Percentiles rank a stretch among this genome's conserved stretches.
Evolutionary conservation across 768 basidiomycete genomes (phyloP).

Genomic region (Tylopilus balloui): DNA sequence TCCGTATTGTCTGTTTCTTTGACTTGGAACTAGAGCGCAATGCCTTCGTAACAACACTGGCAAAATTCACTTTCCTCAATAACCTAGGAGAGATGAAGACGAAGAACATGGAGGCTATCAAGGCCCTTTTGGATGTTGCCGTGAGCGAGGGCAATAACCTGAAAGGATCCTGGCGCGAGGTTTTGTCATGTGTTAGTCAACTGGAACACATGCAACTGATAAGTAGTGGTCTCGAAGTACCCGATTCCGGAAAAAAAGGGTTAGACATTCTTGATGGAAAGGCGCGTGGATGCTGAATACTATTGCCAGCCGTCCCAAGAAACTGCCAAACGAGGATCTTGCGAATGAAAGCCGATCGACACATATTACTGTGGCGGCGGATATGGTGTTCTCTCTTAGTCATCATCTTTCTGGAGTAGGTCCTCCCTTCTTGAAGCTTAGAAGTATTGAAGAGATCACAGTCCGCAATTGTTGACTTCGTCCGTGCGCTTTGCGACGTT

Average conservation of each 20-base stretch:
- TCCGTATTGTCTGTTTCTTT: slow-evolving; percentile 94
- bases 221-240: slow-evolving; percentile 81
- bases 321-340: slow-evolving; percentile 83
- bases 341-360: slow-evolving; percentile 96
- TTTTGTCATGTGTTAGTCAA: slow-evolving; percentile 95
- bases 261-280: slow-evolving; percentile 35
- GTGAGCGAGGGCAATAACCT: slow-evolving; percentile 96
- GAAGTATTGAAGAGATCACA: slow-evolving; percentile 30
- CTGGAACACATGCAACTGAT: slow-evolving; percentile 98
- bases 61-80: slow-evolving; percentile 96
- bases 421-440: slow-evolving; percentile 9
- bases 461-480: slow-evolving; percentile 98
- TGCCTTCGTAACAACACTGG: slow-evolving; percentile 94
- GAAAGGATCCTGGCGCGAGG: slow-evolving; percentile 95
- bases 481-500: slow-evolving; percentile 90
- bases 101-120: slow-evolving; percentile 99
- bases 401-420: slow-evolving; percentile 92
- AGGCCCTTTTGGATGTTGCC: slow-evolving; percentile 88
- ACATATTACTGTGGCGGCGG: slow-evolving; percentile 96
- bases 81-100: slow-evolving; percentile 98
- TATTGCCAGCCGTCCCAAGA: slow-evolving; percentile 40
- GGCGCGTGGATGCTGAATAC: slow-evolving; percentile 5
- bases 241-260: slow-evolving; percentile 78
- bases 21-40: slow-evolving; percentile 97
- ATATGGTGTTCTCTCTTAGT: slow-evolving; percentile 98